Base-by-base conservation (phyloP, 2,329 filamentous ascomycete species). In the Pseudodiploospora longispora region DNA sequence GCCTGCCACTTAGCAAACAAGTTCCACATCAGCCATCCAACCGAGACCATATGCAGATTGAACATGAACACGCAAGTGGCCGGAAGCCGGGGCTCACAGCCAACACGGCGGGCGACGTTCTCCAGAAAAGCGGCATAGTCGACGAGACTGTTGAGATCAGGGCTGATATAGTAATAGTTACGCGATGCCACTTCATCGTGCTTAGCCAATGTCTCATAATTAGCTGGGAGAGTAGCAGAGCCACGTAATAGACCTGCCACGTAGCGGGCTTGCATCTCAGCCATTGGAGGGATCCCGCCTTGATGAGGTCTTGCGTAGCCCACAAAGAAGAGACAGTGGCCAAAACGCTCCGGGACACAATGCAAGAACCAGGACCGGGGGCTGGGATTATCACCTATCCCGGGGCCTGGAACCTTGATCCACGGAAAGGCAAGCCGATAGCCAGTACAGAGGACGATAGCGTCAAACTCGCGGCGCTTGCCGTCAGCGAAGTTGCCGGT, bases 261-360 rank as follows among this genome's bases (percentile, higher is more conserved):
- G 12, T 34, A 34, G 32, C 36, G 36, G 10, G 36, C 36, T 6
- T 19, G n/a, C 36, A 38, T 38, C 27, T 38, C 36, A 12, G 36
- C 36, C 36, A 38, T 38, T n/a, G 36, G n/a, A 10, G 36, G 36
- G 36, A 38, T 19, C 6, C 36, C 36, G 27, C 36, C 36, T 12
- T 38, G 36, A 27, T 38, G 36, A 38, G 36, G 36, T 10, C 36
- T n/a, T n/a, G 36, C 36, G 36, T 38, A 38, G 36, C 36, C 36
- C n/a, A 38, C 36, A 27, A 38, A 38, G 36, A 38, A 38, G 12
- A 38, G 36, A 10, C 36, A 27, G 19, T 38, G 36, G 36, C 36
- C 27, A 27, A 29, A 10, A 10, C 19, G 6, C 36, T 38, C 19
- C 6, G 36, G 36, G 27, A 38, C n/a, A 27, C 36, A 38, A 27